These are phyloP conservation scores for Sanghuangporus baumii DNA, from an alignment of 1,284 basidiomycete species.

Conservation along the genomic window DNA sequence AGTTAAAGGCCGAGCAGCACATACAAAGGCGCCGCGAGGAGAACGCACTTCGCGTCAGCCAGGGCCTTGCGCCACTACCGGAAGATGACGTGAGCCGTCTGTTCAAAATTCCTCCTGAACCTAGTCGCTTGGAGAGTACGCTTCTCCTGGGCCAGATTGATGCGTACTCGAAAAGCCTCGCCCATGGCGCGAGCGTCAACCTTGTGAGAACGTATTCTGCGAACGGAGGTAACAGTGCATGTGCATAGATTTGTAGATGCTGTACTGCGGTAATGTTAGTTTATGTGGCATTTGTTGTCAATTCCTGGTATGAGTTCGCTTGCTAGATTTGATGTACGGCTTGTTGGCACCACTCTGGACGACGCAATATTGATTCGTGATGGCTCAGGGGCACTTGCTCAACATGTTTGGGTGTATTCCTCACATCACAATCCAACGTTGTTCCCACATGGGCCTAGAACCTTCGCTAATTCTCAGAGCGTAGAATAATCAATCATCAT, in stretches of 20 bases:
- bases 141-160: constrained; percentile 84
- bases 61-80: constrained; percentile 83
- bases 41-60: constrained; percentile 75
- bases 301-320: background rate
- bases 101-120: constrained; percentile 89
- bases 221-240: constrained; percentile 32
- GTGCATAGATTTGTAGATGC: constrained; percentile 15
- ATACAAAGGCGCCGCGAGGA: constrained; percentile 87
- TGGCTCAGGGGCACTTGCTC: no score
- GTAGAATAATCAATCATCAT: background rate
- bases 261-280: background rate
- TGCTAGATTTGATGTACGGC: background rate
- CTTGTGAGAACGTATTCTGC: constrained; percentile 76
- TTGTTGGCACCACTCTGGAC: background rate
- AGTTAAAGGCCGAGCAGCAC: constrained; percentile 74
- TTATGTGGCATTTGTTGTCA: background rate
- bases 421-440: no score
- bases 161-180: constrained; percentile 74
- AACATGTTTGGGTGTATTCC: no score
- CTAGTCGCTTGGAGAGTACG: constrained; percentile 87
- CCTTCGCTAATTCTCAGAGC: no score
- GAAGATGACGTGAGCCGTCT: constrained; percentile 79
- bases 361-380: background rate
- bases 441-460: no score
- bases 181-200: constrained; percentile 61